Conservation (phyloP, 495 filamentous ascomycete genomes). For the Aspergillus funiculosus region DNA sequence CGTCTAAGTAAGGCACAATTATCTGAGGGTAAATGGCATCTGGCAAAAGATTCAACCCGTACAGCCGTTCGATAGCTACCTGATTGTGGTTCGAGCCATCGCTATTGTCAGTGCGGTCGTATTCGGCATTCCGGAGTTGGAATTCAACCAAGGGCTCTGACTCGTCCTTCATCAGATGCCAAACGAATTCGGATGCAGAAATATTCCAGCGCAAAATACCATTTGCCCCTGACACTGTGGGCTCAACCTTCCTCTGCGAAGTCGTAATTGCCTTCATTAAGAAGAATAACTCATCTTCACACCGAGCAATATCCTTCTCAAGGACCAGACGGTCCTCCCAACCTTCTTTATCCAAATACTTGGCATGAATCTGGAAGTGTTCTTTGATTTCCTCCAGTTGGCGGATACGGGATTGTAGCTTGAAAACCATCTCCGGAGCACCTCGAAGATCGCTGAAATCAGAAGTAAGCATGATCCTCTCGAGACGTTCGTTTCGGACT, state of each 20-base stretch:
- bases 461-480: slow-evolving; percentile 99
- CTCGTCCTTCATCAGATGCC: slow-evolving; percentile 85
- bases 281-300: slow-evolving; percentile 98
- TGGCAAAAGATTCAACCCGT: slow-evolving; percentile 80
- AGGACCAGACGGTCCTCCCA: slow-evolving; percentile 85
- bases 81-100: slow-evolving; percentile 94
- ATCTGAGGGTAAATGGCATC: slow-evolving; percentile 94
- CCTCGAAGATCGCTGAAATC: slow-evolving; percentile 97
- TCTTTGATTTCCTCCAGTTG: slow-evolving; percentile 96
- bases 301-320: slow-evolving; percentile 80
- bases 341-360: slow-evolving; percentile 77
- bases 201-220: slow-evolving; percentile 86
- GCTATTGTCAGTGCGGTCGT: slow-evolving; percentile 89
- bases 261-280: slow-evolving; percentile 99
- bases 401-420: slow-evolving; percentile 83
- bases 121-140: slow-evolving; percentile 80
- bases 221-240: slow-evolving; percentile 57
- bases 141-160: slow-evolving; percentile 90
- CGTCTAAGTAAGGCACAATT: slow-evolving; percentile 79
- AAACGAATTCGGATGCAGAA: slow-evolving; percentile 85
- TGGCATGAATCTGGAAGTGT: slow-evolving; percentile 88
- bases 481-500: slow-evolving; percentile 82
- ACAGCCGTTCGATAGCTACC: slow-evolving; percentile 75
- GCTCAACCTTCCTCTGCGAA: slow-evolving; percentile 77
- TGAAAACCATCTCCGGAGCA: slow-evolving; percentile 87